Conservation (phyloP, 1,284 basidiomycete genomes). For the Termitomyces sp. region DNA sequence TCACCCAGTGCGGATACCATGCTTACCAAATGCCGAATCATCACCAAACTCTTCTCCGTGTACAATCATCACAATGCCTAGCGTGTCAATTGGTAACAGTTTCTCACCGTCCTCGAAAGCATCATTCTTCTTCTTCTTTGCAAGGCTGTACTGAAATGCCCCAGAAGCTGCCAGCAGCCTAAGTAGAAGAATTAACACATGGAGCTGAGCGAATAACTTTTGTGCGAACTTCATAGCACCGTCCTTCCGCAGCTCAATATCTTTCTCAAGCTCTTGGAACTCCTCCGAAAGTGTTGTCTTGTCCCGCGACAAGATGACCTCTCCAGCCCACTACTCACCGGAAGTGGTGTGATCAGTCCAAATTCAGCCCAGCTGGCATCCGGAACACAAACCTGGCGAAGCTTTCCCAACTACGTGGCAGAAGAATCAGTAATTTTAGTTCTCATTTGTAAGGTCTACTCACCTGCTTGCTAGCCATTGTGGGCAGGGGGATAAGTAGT, state of each 20-base stretch:
- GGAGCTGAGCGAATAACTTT: not conserved
- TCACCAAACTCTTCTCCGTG: slow-evolving; percentile 80
- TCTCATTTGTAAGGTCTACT: slow-evolving; percentile 3
- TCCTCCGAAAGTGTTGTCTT: slow-evolving; percentile 63
- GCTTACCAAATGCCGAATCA: slow-evolving; percentile 61
- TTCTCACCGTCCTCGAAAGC: slow-evolving; percentile 58
- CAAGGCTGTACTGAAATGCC: slow-evolving; percentile 54
- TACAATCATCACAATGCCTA: slow-evolving; percentile 82
- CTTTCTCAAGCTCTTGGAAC: slow-evolving; percentile 62
- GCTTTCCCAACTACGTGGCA: slow-evolving; percentile 50
- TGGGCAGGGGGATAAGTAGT: slow-evolving; percentile 2
- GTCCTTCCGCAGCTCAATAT: slow-evolving; percentile 61
- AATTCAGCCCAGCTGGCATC: not conserved
- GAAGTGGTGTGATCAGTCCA: slow-evolving; percentile 27
- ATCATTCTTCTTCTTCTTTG: slow-evolving; percentile 63
- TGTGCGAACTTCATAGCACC: slow-evolving; percentile 58
- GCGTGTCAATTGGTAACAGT: slow-evolving; percentile 65
- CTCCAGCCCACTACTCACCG: slow-evolving; percentile 60
- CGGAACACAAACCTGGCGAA: slow-evolving; percentile 47
- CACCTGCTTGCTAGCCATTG: slow-evolving; percentile 58
- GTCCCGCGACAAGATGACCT: slow-evolving; percentile 68
- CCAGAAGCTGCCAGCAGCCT: slow-evolving; percentile 61
- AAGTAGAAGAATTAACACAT: not conserved
- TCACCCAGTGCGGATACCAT: not conserved
- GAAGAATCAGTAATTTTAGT: not conserved